phyloP scores from a whole-genome alignment of 2,329 filamentous ascomycete genomes.

The Aspergillus fumigatus region DNA sequence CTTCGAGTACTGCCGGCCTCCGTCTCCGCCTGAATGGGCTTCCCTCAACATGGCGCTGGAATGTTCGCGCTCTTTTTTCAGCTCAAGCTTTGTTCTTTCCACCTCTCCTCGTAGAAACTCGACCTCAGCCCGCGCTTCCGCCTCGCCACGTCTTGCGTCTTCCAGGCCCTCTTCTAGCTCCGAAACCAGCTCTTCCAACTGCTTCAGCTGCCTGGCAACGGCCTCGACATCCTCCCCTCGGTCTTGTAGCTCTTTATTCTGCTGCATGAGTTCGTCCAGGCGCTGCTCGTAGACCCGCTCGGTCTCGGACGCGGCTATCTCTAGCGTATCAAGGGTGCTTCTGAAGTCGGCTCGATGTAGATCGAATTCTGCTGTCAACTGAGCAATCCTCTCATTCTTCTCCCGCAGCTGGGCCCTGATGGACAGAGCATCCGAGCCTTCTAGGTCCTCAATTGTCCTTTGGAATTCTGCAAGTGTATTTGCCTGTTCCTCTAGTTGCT shows the following conservation, averaged over 20 bases:
- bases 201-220: slow-evolving; percentile 86
- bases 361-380: slow-evolving; percentile 92
- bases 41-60: slow-evolving; percentile 59
- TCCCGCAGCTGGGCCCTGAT: slow-evolving; percentile 80
- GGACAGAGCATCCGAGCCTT: slow-evolving; percentile 70
- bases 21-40: slow-evolving; percentile 44
- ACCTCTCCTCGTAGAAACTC: slow-evolving; percentile 94
- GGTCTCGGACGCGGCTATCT: slow-evolving; percentile 92
- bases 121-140: slow-evolving; percentile 90
- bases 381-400: slow-evolving; percentile 93
- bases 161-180: slow-evolving; percentile 96
- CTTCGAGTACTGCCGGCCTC: slow-evolving; percentile 49
- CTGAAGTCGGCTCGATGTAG: slow-evolving; percentile 91
- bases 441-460: slow-evolving; percentile 74
- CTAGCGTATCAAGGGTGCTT: slow-evolving; percentile 92
- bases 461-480: slow-evolving; percentile 85
- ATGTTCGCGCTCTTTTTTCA: slow-evolving; percentile 84
- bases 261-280: slow-evolving; percentile 61
- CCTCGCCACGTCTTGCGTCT: slow-evolving; percentile 88
- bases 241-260: slow-evolving; percentile 77
- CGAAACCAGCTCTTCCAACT: slow-evolving; percentile 91
- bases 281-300: slow-evolving; percentile 79
- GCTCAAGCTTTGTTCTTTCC: slow-evolving; percentile 80
- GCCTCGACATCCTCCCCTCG: slow-evolving; percentile 84
- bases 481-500: slow-evolving; percentile 83